Evolutionary conservation across 768 basidiomycete species (phyloP).

Genomic region (Phaffia tasmanica): DNA sequence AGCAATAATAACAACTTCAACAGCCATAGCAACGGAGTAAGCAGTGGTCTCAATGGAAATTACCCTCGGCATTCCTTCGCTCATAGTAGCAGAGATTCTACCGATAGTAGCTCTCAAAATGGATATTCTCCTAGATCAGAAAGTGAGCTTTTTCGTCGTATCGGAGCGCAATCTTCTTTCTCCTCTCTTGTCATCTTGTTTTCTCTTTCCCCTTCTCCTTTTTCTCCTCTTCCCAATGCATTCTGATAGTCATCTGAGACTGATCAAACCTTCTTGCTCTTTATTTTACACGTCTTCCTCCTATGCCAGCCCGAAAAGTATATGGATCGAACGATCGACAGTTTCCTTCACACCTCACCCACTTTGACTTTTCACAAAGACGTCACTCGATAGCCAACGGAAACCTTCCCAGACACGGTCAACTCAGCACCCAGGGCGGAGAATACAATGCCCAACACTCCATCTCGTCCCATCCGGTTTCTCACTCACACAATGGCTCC

Average conservation of each 20-base stretch:
- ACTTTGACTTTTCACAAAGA: conserved; percentile 60
- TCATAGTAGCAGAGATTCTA: background rate
- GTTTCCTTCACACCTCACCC: conserved; percentile 40
- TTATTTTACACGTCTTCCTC: no score
- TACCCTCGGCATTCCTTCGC: background rate
- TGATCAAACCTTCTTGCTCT: no score
- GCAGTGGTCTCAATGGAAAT: background rate
- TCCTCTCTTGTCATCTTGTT: background rate
- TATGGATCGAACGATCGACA: background rate
- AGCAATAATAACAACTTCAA: no score
- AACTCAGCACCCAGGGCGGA: background rate
- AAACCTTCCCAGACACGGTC: conserved; percentile 28
- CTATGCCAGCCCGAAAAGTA: no score
- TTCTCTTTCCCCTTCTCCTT: background rate
- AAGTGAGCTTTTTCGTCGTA: background rate
- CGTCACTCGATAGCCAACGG: conserved; percentile 61
- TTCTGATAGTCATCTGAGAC: no score
- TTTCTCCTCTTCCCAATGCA: no score
- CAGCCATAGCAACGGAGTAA: no score
- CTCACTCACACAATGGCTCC: background rate
- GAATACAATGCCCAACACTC: background rate
- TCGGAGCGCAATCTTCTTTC: background rate
- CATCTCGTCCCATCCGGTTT: conserved; percentile 1
- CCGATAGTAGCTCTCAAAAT: background rate
- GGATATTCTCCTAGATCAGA: background rate